Evolutionary conservation across 768 basidiomycete genomes (phyloP), one percentile per base, ranked within the genome.

Genomic region (Lyophyllum atratum): DNA sequence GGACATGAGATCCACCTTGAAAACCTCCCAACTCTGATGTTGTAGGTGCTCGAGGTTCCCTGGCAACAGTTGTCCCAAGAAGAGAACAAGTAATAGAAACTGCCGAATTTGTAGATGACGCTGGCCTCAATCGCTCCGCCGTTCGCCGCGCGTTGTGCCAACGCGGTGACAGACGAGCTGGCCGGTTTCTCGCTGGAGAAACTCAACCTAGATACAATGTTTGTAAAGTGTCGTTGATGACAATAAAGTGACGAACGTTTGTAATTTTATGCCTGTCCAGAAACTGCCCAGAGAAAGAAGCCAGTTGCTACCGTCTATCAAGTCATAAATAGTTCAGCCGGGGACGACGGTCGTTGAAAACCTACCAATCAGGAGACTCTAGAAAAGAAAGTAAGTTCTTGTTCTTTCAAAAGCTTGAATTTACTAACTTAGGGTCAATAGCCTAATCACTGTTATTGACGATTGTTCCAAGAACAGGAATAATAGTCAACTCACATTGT

Each of bases 11-110:
- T 11, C 14, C 15, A 80, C 80, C 68, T 74, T 5, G 72, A 63
- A 7, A 80, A 77, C 25, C 84, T 73, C 19, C 82, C 82, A 29
- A 86, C 83, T 10, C 82, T 76, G 55, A 85, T 86, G 56, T 84
- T 86, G 63, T 85, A 85, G 0, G 83, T 85, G 67, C 81, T 82
- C 10, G 68, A 71, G 15, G 74, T 76, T 4, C 82, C 83, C 22
- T 65, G 45, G 66, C 83, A 84, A 68, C 82, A 84, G 2, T 68
- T 69, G 59, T 84, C 83, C 83, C 82, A 84, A 10, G 78, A 79
- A 0, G 78, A 74, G 68, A 85, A 85, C 17, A 85, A 72, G 59
- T 84, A 85, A 67, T 76, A 85, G 61, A 69, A 84, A 48, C 59
- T 74, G 31, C 74, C 73, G 58, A 65, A 64, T 61, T 81, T 76